Conservation (phyloP, 352 stramenopile species). For the Phytopythium ostracodes region DNA sequence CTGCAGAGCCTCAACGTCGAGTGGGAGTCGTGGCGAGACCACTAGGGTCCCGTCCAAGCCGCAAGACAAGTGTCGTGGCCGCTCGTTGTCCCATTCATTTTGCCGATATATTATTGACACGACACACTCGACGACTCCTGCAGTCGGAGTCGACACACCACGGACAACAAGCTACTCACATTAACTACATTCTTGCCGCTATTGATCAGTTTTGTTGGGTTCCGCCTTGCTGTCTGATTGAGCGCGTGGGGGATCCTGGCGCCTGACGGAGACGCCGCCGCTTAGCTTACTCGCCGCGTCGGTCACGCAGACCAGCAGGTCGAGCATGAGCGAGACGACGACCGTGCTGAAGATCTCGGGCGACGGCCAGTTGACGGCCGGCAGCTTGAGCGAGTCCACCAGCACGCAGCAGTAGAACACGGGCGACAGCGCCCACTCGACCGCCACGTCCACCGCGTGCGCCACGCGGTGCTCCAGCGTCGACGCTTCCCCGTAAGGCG, state of each 20-base stretch:
- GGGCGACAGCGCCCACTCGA: slow-evolving; percentile 30
- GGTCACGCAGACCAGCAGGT: slow-evolving; percentile 19
- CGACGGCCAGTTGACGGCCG: slow-evolving; percentile 13
- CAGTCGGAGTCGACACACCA: not conserved
- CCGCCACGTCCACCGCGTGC: slow-evolving; percentile 17
- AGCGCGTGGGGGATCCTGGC: not conserved
- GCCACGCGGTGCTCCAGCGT: slow-evolving; percentile 1
- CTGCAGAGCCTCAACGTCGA: slow-evolving; percentile 76
- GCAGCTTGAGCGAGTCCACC: slow-evolving; percentile 19
- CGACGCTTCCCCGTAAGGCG: slow-evolving; percentile 1
- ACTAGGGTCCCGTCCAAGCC: slow-evolving; percentile 20
- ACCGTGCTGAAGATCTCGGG: slow-evolving; percentile 36
- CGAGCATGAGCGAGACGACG: slow-evolving; percentile 41
- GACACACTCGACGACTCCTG: not conserved
- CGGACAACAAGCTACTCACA: slow-evolving; percentile 1
- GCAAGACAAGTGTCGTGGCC: not conserved
- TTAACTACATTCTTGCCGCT: too few relatives aligned
- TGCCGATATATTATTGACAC: slow-evolving; percentile 5
- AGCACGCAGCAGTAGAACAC: slow-evolving; percentile 44
- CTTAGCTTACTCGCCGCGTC: slow-evolving; percentile 1
- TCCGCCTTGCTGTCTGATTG: not conserved
- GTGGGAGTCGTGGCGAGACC: slow-evolving; percentile 81
- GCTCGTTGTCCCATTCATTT: not conserved
- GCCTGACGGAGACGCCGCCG: not conserved
- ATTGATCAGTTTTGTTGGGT: too few relatives aligned